Base-by-base conservation (phyloP, 1,139 yeast genomes). In the Scheffersomyces cryptocercus region DNA sequence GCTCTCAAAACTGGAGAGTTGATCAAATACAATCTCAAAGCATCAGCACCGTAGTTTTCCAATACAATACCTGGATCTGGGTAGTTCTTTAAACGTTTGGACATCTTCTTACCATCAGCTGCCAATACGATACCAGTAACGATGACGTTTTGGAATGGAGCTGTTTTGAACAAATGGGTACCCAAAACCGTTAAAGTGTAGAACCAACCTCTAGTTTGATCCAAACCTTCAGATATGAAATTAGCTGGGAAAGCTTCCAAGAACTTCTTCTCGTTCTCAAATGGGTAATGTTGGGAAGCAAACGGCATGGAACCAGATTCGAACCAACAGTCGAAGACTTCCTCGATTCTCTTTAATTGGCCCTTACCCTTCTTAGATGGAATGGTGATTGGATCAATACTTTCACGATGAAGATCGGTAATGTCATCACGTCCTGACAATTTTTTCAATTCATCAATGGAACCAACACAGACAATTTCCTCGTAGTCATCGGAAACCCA, bases 121-220 rank as follows among this genome's bases (percentile, higher is more conserved):
- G 99, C 99, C 55, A 95, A 79, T 36, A 95, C 97, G 63, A 95
- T 88, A 75, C 99, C 99, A 38, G 91, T 80, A 43, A 95, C 99
- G 66, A 93, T 89, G 56, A 93, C 97, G 65, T 95, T 95, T 69
- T 93, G 77, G 77, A 88, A 95, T 38, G 99, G 98, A 50, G 96
- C 95, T 46, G 84, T 81, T 59, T 87, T 86, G 73, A 93, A 93
- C 59, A 95, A 75, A 58, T 93, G 98, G 46, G 97, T 89, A 65
- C 99, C 99, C 59, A 95, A 78, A 26, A 95, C 97, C 36, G 96
- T 85, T 65, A 95, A 78, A 40, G 99, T 93, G 70, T 95, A 95
- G 73, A 95, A 95, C 99, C 99, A 93, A 64, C 99, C 99, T 82
- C 99, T 88, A 42, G 99, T 93, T 76, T 93, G 99, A 73, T 93